These are phyloP conservation scores for Cytospora piceicola DNA, from an alignment of 2,329 filamentous ascomycete genomes.

Conservation along the genomic window DNA sequence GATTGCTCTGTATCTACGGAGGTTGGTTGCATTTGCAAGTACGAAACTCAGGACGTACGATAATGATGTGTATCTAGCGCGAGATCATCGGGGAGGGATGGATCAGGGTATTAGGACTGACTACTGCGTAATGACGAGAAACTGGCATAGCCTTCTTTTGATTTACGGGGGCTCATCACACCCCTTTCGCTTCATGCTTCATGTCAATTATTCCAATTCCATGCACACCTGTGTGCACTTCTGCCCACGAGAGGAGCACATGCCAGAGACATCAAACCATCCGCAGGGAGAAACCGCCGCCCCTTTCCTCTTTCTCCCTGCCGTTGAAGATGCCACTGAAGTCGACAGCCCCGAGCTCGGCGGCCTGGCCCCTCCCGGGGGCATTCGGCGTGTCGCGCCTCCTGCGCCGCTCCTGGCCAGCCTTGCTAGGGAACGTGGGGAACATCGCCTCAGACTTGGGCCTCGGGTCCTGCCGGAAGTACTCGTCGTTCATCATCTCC, in stretches of 20 bases:
- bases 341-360: slow-evolving; percentile 61
- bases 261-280: slow-evolving; percentile 50
- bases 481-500: slow-evolving; percentile 77
- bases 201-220: not conserved
- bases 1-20: slow-evolving; percentile 11
- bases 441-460: slow-evolving; percentile 93
- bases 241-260: not conserved
- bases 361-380: slow-evolving; percentile 74
- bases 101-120: not conserved
- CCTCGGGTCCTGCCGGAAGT: slow-evolving; percentile 87
- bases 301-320: slow-evolving; percentile 65
- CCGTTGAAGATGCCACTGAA: slow-evolving; percentile 74
- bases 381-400: slow-evolving; percentile 78
- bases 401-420: slow-evolving; percentile 82
- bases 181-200: not conserved
- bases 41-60: slow-evolving; percentile 1
- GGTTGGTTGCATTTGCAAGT: slow-evolving; percentile 13
- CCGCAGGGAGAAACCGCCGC: slow-evolving; percentile 68
- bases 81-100: not conserved
- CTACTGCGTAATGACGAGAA: slow-evolving; percentile 23
- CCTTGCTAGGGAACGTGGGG: slow-evolving; percentile 94
- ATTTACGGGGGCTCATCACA: not conserved
- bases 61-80: slow-evolving; percentile 30
- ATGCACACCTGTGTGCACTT: slow-evolving; percentile 6
- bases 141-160: slow-evolving; percentile 4